Base-by-base conservation (phyloP, 2,329 filamentous ascomycete species). In the Epichloe elymi region DNA sequence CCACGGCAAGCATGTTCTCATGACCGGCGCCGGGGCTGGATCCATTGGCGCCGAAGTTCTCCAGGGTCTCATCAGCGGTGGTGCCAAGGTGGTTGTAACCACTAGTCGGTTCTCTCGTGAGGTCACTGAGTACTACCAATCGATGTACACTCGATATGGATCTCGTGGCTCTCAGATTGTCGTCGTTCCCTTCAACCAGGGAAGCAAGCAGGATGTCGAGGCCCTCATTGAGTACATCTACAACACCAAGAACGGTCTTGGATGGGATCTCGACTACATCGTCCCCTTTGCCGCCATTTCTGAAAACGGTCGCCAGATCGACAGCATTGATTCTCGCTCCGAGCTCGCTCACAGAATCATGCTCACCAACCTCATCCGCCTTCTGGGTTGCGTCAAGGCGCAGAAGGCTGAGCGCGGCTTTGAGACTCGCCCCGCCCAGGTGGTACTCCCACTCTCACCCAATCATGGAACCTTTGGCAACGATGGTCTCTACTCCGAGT, bases 401-500 rank as follows among this genome's bases (percentile, higher is more conserved):
- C 86, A 97, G 68, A 98, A 98, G 76, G 78, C 84, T 30, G 78
- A 85, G 57, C 83, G 86, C 58, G 88, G 87, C 52, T 95, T 93
- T 62, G 89, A 95, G 73, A 98, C 93, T 36, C 87, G 93, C 39
- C 93, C 93, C 46, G 93, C 93, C 26, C 93, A 98, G 69, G 91
- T 97, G 61, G 90, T 98, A 55, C 79, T 98, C 26, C 93, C 93
- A 45, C 76, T 98, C 8, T 98, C 93, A 3, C 93, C 93, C 53
- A 98, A 98, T 73, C 94, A 98, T 70, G 93, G 93, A 58, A 98
- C 91, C 35, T 98, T 98, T 61, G 93, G 93, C 64, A 96, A 88
- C 65, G 93, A 98, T 61, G 93, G 93, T 73, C 80, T 98, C 46
- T 98, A 98, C 73, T 94, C 93, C 5, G 93, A 98, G 72, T 97